Percentiles rank a stretch among this genome's conserved stretches.
phyloP scores from a whole-genome alignment of 768 basidiomycete genomes.

The Lactifluus subvellereus region DNA sequence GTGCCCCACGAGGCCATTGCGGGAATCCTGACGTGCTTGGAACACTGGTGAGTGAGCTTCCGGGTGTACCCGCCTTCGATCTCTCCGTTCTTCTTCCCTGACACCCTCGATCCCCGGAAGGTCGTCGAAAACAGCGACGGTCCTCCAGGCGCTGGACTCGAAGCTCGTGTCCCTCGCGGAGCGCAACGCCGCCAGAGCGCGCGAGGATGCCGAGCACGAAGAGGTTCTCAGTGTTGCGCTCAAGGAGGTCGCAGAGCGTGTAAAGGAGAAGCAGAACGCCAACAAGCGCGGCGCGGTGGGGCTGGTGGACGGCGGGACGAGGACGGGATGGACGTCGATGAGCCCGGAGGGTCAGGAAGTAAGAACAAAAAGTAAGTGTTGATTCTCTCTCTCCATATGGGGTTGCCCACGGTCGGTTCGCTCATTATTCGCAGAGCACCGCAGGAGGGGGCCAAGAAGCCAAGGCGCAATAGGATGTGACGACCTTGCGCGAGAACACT shows the following conservation, averaged over 20 bases:
- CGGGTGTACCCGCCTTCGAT: not conserved
- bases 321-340: slow-evolving; percentile 26
- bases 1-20: slow-evolving; percentile 70
- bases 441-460: slow-evolving; percentile 21
- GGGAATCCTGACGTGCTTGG: slow-evolving; percentile 51
- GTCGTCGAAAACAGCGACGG: slow-evolving; percentile 63
- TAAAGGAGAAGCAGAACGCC: slow-evolving; percentile 39
- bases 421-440: slow-evolving; percentile 6
- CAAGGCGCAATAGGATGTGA: slow-evolving; percentile 23
- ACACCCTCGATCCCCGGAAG: slow-evolving; percentile 31
- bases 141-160: slow-evolving; percentile 66
- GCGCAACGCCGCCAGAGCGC: slow-evolving; percentile 38
- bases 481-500: not conserved
- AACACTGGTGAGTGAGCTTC: slow-evolving; percentile 44
- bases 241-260: slow-evolving; percentile 58
- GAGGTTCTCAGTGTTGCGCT: slow-evolving; percentile 44
- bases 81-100: not conserved
- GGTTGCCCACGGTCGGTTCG: not conserved
- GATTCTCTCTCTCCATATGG: not conserved
- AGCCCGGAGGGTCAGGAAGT: slow-evolving; percentile 17
- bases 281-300: slow-evolving; percentile 17
- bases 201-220: slow-evolving; percentile 50
- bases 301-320: slow-evolving; percentile 15
- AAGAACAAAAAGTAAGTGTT: slow-evolving; percentile 22
- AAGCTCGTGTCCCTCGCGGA: slow-evolving; percentile 56